phyloP scores from a whole-genome alignment of 2,329 filamentous ascomycete species.

The Exophiala aquamarina region DNA sequence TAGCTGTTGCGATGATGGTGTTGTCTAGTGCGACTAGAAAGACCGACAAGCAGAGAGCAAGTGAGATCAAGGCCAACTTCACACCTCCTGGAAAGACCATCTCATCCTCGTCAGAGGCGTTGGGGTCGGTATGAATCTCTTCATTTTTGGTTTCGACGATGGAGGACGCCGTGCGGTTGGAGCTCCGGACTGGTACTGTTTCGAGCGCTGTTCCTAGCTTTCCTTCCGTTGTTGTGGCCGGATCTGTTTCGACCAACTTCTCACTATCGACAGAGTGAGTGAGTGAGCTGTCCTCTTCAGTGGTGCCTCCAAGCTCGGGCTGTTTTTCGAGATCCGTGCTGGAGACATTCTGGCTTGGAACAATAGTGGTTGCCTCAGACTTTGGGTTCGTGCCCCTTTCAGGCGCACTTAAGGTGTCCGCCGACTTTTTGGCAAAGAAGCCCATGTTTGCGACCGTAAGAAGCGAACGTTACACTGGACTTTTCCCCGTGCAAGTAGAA shows the following conservation, averaged over 20 bases:
- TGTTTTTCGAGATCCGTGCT: constrained; percentile 20
- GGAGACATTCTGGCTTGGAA: constrained; percentile 25
- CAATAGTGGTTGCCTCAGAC: constrained; percentile 19
- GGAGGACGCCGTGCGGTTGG: too few relatives aligned
- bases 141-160: constrained; percentile 16
- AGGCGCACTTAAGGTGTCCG: background rate
- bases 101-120: constrained; percentile 33
- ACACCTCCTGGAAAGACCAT: constrained; percentile 35
- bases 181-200: too few relatives aligned
- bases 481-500: too few relatives aligned
- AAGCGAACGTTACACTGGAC: too few relatives aligned
- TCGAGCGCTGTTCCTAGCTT: too few relatives aligned
- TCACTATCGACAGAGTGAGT: background rate
- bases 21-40: constrained; percentile 40
- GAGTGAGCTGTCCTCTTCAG: constrained; percentile 1
- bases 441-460: constrained; percentile 17
- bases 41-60: constrained; percentile 38
- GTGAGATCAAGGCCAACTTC: constrained; percentile 36
- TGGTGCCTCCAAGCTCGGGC: constrained; percentile 2
- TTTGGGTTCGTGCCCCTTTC: constrained; percentile 10
- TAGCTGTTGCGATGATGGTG: constrained; percentile 37
- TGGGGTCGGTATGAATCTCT: constrained; percentile 2
- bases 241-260: background rate
- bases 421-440: constrained; percentile 14
- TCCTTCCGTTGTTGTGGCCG: background rate